A percentile compares a stretch with the other conserved stretches of the same genome.
phyloP scores from a whole-genome alignment of 768 basidiomycete species.

The Russula sp. region DNA sequence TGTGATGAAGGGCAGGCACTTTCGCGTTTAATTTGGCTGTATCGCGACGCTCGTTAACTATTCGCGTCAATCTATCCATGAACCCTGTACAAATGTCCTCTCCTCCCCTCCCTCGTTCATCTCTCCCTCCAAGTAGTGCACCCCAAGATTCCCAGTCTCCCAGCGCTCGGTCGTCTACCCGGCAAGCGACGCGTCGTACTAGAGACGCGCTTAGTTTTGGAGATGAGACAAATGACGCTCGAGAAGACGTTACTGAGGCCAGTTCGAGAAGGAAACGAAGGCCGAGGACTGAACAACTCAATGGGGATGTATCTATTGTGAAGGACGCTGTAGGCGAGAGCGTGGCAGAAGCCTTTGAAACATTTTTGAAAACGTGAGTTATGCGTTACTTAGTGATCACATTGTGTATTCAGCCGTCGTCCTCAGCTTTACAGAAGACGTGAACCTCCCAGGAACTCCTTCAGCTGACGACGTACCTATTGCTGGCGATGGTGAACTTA shows the following conservation, averaged over 20 bases:
- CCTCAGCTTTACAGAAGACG: slow-evolving; percentile 78
- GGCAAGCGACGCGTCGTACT: slow-evolving; percentile 33
- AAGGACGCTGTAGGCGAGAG: slow-evolving; percentile 95
- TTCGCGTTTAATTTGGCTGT: slow-evolving; percentile 39
- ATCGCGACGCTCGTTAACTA: slow-evolving; percentile 31
- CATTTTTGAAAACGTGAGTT: slow-evolving; percentile 80
- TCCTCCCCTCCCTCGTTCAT: slow-evolving; percentile 51
- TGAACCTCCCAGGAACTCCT: slow-evolving; percentile 76
- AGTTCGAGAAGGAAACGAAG: slow-evolving; percentile 47
- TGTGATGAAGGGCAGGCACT: slow-evolving; percentile 44
- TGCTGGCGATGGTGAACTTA: slow-evolving; percentile 56
- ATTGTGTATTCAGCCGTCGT: slow-evolving; percentile 24
- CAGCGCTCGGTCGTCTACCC: slow-evolving; percentile 35
- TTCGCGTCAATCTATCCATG: slow-evolving; percentile 40
- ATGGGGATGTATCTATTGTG: slow-evolving; percentile 78
- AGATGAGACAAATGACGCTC: slow-evolving; percentile 47
- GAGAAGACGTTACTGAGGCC: slow-evolving; percentile 39
- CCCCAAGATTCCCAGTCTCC: slow-evolving; percentile 42
- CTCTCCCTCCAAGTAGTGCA: slow-evolving; percentile 52
- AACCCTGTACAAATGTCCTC: slow-evolving; percentile 56
- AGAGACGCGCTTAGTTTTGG: slow-evolving; percentile 38
- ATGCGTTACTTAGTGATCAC: neutral
- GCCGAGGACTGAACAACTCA: slow-evolving; percentile 41
- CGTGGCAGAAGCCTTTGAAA: slow-evolving; percentile 87
- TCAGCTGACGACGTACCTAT: slow-evolving; percentile 64